Evolutionary conservation across 2,329 filamentous ascomycete species (phyloP).

Genomic region (Colletotrichum aenigma): DNA sequence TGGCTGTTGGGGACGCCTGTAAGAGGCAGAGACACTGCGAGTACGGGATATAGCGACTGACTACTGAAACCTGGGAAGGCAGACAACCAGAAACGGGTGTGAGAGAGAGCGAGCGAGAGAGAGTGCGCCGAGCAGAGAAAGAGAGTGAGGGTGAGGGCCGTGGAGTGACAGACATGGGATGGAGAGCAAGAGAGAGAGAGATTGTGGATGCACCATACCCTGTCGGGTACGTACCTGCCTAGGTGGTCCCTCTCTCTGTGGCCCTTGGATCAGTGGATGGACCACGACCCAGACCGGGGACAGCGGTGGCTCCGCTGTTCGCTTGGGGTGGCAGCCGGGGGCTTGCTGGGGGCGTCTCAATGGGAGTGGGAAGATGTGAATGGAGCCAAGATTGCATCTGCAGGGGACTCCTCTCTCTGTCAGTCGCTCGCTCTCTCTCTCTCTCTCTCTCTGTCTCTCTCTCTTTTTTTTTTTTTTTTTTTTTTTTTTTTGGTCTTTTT

Average conservation of each 20-base stretch:
- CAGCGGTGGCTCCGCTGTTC: neutral
- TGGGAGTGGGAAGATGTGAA: constrained; percentile 11
- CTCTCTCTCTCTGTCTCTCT: too few species aligned
- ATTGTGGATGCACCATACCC: constrained; percentile 3
- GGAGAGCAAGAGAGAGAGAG: neutral
- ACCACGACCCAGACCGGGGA: neutral
- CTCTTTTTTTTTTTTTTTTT: neutral
- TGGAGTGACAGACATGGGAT: constrained; percentile 17
- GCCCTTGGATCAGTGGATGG: neutral
- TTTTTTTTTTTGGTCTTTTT: neutral
- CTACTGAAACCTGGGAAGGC: neutral
- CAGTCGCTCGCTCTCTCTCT: too few species aligned
- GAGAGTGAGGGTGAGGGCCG: neutral
- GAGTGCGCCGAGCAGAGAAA: neutral
- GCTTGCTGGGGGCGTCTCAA: neutral
- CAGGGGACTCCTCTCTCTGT: neutral
- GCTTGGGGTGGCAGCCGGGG: neutral
- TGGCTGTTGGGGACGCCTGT: neutral
- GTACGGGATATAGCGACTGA: constrained; percentile 1
- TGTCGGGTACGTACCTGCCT: neutral
- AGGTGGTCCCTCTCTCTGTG: neutral
- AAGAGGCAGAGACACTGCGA: constrained; percentile 6
- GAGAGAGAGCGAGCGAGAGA: neutral
- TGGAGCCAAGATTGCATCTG: constrained; percentile 13
- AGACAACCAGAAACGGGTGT: neutral